Evolutionary conservation across 2,329 filamentous ascomycete genomes (phyloP), one percentile per base, ranked within the genome.

Genomic region (Chaetomium sp.): DNA sequence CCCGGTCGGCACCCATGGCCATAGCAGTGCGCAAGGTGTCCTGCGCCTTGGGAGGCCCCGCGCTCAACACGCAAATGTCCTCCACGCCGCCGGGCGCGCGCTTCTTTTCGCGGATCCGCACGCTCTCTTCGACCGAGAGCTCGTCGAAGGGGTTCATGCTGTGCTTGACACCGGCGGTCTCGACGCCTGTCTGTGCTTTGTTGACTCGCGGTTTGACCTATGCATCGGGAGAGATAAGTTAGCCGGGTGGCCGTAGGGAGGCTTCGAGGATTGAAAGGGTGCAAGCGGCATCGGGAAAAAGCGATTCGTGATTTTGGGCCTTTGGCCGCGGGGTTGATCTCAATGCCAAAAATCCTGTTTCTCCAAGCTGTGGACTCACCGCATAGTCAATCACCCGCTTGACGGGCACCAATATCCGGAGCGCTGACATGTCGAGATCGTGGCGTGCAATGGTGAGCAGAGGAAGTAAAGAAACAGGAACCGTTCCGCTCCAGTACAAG

Each of bases 141-240:
- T 99, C 94, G 79, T 99, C 94, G 76, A 99, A 99, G 19, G 94
- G 94, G 80, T 97, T 99, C 84, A 99, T 92, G 71, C 87, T 91
- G 81, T 97, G 92, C 76, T 97, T 97, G 68, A 97, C 91, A 64
- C 89, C 89, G 62, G 86, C 80, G 54, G 89, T 96, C 75, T 96
- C 92, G 74, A 99, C 87, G 69, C 85, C 92, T 59, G 92, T 96
- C 74, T 82, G 80, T 66, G 82, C 74, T 71, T 85, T 86, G 77
- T 86, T 86, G 71, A 86, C 81, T 64, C 83, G 81, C 55, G 82
- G 82, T 68, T 85, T 86, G 76, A 86, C 81, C 83, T 86, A 54
- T 34, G 19, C 19, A 27, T 40, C 40, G 35, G 48, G 10, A 37
- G 34, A 47, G 33, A n/a, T 40, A 36, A 35, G 50, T 55, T 45